Base-by-base conservation (phyloP, 2,329 filamentous ascomycete genomes). In the Rutstroemia sp. region DNA sequence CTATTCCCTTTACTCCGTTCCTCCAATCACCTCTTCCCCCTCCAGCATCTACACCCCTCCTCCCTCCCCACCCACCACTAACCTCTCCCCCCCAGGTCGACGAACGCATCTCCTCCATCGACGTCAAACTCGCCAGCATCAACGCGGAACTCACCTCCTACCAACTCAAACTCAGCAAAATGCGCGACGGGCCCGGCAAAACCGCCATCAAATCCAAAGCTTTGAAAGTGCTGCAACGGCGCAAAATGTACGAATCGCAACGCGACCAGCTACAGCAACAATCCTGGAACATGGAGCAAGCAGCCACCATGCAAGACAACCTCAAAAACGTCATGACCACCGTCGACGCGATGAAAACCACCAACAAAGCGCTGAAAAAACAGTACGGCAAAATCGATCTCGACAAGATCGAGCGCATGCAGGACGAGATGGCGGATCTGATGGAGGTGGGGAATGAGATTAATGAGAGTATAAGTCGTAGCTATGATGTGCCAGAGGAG, bases 271-370 rank as follows among this genome's bases (percentile, higher is more conserved):
- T 97, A 54, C 88, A 95, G 74, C 82, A 87, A 63, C 94, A 99
- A 75, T 89, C 89, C 21, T 97, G 92, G 92, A 97, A 97, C 75
- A 96, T 99, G 92, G 92, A 97, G 75, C 92, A 96, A 74, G 92
- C 92, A 3, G 88, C 88, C 70, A 95, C 92, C 81, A 96, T 97
- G 92, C 91, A 95, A 76, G 92, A 97, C 75, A 97, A 97, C 70
- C 81, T 99, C 53, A 94, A 95, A 73, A 97, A 97, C 73, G 92
- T 94, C 61, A 96, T 96, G 92, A 95, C 91, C 17, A 96, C 94
- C 27, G 92, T 97, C 46, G 92, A 97, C 71, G 92, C 92, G 10
- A 92, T 99, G 83, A 95, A 96, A 81, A 91, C 88, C 1, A 96
- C 92, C 23, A 96, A 94, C 67, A 96, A 96, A 76, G 87, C 90